phyloP scores from a whole-genome alignment of 2,329 filamentous ascomycete species.

The Aspergillus thermomutatus region DNA sequence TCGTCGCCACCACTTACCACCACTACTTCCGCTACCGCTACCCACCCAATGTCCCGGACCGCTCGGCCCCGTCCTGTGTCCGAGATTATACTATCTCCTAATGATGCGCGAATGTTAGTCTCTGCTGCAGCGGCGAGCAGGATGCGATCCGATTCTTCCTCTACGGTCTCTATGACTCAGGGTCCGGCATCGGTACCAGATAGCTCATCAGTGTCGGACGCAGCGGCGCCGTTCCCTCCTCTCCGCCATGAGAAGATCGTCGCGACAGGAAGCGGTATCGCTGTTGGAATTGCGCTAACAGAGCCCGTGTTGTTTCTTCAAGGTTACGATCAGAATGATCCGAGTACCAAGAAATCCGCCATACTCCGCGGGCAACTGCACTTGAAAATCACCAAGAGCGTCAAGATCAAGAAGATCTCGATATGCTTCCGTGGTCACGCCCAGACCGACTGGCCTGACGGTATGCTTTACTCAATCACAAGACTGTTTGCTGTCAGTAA shows the following conservation, averaged over 20 bases:
- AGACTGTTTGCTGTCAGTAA: neutral
- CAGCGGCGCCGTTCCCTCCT: constrained; percentile 29
- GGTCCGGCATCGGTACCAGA: constrained; percentile 18
- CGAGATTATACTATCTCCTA: constrained; percentile 33
- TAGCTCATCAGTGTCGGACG: constrained; percentile 22
- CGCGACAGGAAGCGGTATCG: constrained; percentile 48
- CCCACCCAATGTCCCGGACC: constrained; percentile 24
- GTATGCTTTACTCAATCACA: constrained; percentile 31
- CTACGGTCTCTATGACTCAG: constrained; percentile 22
- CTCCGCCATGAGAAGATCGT: constrained; percentile 46
- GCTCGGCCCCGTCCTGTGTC: constrained; percentile 31
- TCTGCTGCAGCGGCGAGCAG: constrained; percentile 17
- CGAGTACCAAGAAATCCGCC: constrained; percentile 65
- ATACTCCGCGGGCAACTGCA: constrained; percentile 82
- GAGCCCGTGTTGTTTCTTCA: constrained; percentile 50
- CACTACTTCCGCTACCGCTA: neutral
- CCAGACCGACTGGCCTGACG: constrained; percentile 93
- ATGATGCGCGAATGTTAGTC: constrained; percentile 32
- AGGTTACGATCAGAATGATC: constrained; percentile 47
- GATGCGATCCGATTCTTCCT: constrained; percentile 28
- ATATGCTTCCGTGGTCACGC: constrained; percentile 82
- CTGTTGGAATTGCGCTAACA: constrained; percentile 45
- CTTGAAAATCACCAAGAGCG: constrained; percentile 78
- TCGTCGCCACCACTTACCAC: constrained; percentile 17
- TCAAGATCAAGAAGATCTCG: constrained; percentile 89